These are phyloP conservation scores for Fusarium acutatum DNA, from an alignment of 2,329 filamentous ascomycete genomes.

Conservation along the genomic window DNA sequence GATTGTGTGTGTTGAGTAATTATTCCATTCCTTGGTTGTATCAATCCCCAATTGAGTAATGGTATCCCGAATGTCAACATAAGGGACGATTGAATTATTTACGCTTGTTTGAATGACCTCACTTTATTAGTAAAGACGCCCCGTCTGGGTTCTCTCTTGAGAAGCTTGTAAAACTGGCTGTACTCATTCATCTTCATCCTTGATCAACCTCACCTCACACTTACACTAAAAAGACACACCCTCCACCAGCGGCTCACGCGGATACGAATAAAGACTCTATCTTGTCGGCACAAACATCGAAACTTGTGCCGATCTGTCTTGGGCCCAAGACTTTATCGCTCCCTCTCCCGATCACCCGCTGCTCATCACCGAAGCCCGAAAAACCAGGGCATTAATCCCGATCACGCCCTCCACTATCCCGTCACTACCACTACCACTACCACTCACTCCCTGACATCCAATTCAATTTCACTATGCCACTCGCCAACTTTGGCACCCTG, in stretches of 20 bases:
- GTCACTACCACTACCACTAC: neutral
- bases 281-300: neutral
- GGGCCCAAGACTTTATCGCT: neutral
- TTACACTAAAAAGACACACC: constrained; percentile 1
- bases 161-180: neutral
- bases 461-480: constrained; percentile 51
- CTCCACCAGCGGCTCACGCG: constrained; percentile 30
- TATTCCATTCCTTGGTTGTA: too few species aligned
- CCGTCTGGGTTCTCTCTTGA: neutral
- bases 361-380: neutral
- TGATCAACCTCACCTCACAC: neutral
- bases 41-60: neutral
- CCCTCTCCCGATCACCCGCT: neutral
- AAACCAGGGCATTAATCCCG: constrained; percentile 10
- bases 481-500: constrained; percentile 61
- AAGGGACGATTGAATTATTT: neutral
- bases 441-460: neutral
- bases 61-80: neutral
- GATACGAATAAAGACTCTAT: neutral
- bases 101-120: neutral
- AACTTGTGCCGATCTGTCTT: constrained; percentile 9
- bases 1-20: neutral
- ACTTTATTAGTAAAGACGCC: neutral
- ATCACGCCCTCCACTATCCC: neutral
- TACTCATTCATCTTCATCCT: neutral